These are phyloP conservation scores for Eragrostis tef DNA, from an alignment of 202 grass and related monocot species.

Conservation along the genomic window DNA sequence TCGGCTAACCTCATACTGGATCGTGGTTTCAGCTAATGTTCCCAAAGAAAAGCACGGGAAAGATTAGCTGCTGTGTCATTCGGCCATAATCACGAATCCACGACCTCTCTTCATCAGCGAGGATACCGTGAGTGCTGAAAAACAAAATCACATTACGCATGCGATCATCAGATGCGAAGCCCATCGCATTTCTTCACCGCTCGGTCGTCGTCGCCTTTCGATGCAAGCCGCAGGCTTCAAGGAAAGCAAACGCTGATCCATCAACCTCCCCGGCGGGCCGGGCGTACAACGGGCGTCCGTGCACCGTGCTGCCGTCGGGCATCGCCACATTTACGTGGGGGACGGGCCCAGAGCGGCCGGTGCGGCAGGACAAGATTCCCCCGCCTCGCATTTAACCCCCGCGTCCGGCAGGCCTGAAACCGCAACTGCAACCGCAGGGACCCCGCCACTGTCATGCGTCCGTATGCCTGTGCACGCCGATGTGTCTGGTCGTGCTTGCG, in stretches of 20 bases:
- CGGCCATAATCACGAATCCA: too few relatives aligned
- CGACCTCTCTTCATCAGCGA: too few relatives aligned
- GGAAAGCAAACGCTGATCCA: background rate
- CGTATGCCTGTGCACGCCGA: background rate
- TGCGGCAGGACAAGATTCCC: constrained; percentile 48
- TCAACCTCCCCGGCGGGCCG: background rate
- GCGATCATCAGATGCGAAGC: background rate
- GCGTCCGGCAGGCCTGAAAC: background rate
- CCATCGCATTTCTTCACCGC: background rate
- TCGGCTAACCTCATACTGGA: too few relatives aligned
- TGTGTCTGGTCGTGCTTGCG: background rate
- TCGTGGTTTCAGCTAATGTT: too few relatives aligned
- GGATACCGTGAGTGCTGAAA: too few relatives aligned
- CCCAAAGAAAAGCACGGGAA: too few relatives aligned
- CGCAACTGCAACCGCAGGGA: constrained; percentile 18
- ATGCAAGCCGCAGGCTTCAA: background rate
- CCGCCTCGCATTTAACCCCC: constrained; percentile 30
- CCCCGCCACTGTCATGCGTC: background rate
- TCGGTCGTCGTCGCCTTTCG: background rate
- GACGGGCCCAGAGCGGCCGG: background rate
- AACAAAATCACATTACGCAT: too few relatives aligned
- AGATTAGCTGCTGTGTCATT: too few relatives aligned
- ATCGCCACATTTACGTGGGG: constrained; percentile 37
- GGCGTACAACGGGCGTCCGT: too few relatives aligned
- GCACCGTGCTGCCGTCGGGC: background rate